Conservation (phyloP, 1,284 basidiomycete genomes). For the Ganoderma sp. region DNA sequence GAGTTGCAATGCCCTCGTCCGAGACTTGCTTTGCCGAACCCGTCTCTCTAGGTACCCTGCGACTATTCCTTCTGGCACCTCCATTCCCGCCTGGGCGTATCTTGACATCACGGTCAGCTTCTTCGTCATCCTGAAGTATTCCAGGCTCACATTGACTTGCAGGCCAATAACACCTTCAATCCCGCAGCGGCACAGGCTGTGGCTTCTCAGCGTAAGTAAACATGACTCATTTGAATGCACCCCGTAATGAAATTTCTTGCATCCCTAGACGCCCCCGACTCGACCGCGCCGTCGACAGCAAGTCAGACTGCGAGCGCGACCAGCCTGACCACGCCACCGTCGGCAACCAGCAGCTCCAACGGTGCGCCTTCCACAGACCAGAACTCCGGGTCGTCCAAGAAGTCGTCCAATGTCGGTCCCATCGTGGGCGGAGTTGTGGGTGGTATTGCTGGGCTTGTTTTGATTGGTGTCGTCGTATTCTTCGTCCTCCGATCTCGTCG, state of each 20-base stretch:
- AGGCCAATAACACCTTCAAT: slow-evolving; percentile 19
- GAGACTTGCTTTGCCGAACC: neutral
- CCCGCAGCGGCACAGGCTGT: slow-evolving; percentile 13
- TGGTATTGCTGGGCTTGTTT: slow-evolving; percentile 17
- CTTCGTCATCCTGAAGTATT: neutral
- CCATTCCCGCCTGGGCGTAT: slow-evolving; percentile 29
- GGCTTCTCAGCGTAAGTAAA: slow-evolving; percentile 6
- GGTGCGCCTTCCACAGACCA: slow-evolving; percentile 4
- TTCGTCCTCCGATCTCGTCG: slow-evolving; percentile 24
- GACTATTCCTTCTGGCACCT: slow-evolving; percentile 19
- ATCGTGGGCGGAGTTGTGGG: slow-evolving; percentile 24
- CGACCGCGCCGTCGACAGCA: slow-evolving; percentile 11
- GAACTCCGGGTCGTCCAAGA: slow-evolving; percentile 15
- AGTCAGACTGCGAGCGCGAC: neutral
- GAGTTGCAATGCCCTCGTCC: neutral
- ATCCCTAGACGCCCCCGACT: slow-evolving; percentile 14
- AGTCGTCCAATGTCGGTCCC: slow-evolving; percentile 23
- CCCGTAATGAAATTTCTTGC: neutral
- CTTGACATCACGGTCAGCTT: slow-evolving; percentile 23
- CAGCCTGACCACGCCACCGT: slow-evolving; percentile 5
- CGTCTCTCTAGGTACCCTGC: slow-evolving; percentile 8
- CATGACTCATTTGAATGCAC: neutral
- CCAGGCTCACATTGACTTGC: neutral
- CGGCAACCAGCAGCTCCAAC: neutral
- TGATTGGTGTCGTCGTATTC: slow-evolving; percentile 20